phyloP scores from a whole-genome alignment of 345 rosid species.

The Pseudoturritis turrita region DNA sequence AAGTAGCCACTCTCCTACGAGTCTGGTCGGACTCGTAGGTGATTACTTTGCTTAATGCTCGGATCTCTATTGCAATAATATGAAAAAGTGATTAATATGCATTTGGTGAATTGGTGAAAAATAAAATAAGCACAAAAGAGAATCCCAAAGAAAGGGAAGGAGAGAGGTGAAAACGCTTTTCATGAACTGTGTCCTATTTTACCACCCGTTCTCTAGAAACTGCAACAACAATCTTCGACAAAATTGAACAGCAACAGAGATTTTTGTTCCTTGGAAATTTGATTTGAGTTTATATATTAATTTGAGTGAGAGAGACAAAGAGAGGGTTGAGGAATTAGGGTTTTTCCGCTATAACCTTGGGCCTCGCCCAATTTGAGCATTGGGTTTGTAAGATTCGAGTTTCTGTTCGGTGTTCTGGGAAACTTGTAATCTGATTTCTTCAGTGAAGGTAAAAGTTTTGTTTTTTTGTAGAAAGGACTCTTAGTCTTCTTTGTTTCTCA shows the following conservation, averaged over 20 bases:
- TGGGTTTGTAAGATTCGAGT: neutral
- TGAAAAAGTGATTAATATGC: too few relatives aligned
- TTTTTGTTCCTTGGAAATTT: neutral
- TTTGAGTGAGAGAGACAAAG: neutral
- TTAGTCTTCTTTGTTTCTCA: neutral
- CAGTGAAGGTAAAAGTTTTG: constrained; percentile 5
- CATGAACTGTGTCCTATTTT: constrained; percentile 2
- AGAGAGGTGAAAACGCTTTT: neutral
- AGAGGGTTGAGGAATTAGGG: constrained; percentile 18
- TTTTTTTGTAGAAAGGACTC: neutral
- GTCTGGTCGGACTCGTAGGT: neutral
- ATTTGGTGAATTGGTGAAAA: too few relatives aligned
- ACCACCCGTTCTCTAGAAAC: neutral
- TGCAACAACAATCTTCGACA: neutral
- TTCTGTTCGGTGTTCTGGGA: neutral
- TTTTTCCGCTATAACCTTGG: neutral
- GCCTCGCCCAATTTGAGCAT: neutral
- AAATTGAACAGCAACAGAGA: neutral
- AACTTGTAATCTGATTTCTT: neutral
- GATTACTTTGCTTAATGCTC: neutral
- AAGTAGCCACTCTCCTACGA: neutral
- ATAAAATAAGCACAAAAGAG: neutral
- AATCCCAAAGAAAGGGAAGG: neutral
- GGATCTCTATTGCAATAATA: too few relatives aligned
- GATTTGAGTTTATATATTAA: neutral